Evolutionary conservation across 345 rosid genomes (phyloP).

Genomic region (Hibiscus tridactylites): DNA sequence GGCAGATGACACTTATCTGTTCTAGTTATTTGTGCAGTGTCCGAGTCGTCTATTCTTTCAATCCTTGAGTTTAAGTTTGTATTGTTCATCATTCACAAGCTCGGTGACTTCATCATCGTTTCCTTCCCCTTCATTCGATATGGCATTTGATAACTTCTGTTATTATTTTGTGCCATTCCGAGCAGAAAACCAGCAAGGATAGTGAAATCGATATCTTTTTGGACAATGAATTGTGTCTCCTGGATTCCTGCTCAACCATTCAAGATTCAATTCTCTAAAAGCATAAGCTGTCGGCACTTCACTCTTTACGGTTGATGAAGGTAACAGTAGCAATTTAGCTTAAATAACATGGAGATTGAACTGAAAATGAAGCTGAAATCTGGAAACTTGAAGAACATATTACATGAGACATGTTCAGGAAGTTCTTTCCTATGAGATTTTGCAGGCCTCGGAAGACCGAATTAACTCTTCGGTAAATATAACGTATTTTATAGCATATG

Average conservation of each 20-base stretch:
- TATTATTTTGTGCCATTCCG: constrained; percentile 9
- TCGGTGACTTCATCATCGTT: constrained; percentile 76
- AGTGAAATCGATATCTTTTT: constrained; percentile 27
- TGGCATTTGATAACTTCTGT: constrained; percentile 22
- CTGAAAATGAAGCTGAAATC: constrained; percentile 36
- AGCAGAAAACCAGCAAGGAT: constrained; percentile 18
- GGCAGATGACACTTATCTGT: too few relatives aligned
- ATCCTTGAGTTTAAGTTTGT: neutral
- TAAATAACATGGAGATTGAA: constrained; percentile 11
- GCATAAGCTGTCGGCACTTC: constrained; percentile 57
- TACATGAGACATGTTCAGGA: constrained; percentile 30
- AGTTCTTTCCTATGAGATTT: constrained; percentile 38
- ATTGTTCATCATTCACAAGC: constrained; percentile 35
- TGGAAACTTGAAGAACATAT: constrained; percentile 24
- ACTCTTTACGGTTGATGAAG: constrained; percentile 66
- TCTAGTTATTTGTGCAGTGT: neutral
- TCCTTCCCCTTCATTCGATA: constrained; percentile 54
- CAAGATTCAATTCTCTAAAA: constrained; percentile 62
- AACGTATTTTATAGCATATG: neutral
- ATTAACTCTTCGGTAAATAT: neutral
- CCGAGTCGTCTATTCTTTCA: neutral
- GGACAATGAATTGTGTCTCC: constrained; percentile 49
- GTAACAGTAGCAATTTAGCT: constrained; percentile 21
- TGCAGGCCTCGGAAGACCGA: constrained; percentile 16
- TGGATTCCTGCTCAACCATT: constrained; percentile 38